Evolutionary conservation across 2,329 filamentous ascomycete genomes (phyloP), one percentile per base, ranked within the genome.

Genomic region (Colletotrichum lindemuthianum): DNA sequence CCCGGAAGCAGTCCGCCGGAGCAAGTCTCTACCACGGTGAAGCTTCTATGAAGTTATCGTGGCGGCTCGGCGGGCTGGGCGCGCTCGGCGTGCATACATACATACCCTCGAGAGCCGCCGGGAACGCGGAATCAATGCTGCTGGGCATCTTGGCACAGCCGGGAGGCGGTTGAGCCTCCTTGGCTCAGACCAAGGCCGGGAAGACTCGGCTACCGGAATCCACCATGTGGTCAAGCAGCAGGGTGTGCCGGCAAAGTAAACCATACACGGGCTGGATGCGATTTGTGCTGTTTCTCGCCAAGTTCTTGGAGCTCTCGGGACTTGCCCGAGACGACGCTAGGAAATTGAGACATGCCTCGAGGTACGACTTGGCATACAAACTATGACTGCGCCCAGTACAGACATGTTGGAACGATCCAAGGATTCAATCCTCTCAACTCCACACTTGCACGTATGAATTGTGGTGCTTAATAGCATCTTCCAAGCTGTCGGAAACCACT

Each of bases 301-400:
- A 24, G 58, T 56, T 11, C 11, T 56, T 51, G 60, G 60, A 58
- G 45, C 47, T 13, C 40, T 43, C 61, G 58, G 61, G 51, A 47
- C 50, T 65, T 56, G 51, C 11, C 61, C 57, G 57, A 60, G 12
- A 11, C 11, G 9, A 24, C 50, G 34, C 9, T 32, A 16, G 10
- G 12, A 2, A 11, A 50, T 13, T 50, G 11, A 33, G 10, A 58
- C 43, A 13, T 36, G 55, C 45, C 45, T 49, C 45, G 44, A 58
- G 16, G 7, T 47, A 43, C 10, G 7, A 47, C 61, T 65, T 65
- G 61, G 61, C 61, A 15, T 16, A 44, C 12, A 41, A 36, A 11
- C 10, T 43, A 51, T 41, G 45, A 60, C 32, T 16, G 36, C 45
- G 61, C 61, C 51, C 61, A 61, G 61, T 41, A 56, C 50, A 61